Evolutionary conservation across 2,329 filamentous ascomycete genomes (phyloP), one percentile per base, ranked within the genome.

Genomic region (Colletotrichum aenigma): DNA sequence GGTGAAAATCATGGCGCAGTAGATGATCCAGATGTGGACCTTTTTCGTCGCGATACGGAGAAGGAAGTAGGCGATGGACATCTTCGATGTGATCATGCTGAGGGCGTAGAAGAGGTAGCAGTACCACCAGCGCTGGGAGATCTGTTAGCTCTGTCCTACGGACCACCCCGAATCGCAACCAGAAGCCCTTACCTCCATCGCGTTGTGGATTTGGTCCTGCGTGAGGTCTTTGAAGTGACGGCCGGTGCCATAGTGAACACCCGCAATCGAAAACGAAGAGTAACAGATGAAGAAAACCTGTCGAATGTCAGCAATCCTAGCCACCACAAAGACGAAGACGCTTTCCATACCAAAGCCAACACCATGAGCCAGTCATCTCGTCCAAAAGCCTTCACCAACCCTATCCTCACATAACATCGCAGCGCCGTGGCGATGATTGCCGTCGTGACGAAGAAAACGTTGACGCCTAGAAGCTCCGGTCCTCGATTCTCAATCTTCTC

Each of bases 1-100:
- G n/a, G 84, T 86, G 66, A 83, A 78, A 28, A 79, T 61, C 75
- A 85, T 82, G n/a, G 83, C 82, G 4, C 76, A 38, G 73, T 85
- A 84, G 15, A 88, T 82, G 73, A 86, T 84, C 79, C 79, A 81
- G 13, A 81, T 77, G 58, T 87, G 81, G 12, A 80, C 8, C 18
- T 79, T 80, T 16, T 80, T 79, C 72, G 83, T 80, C 8, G 85
- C 83, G 66, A 88, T 83, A 60, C 86, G 86, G 18, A 86, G 80
- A 24, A 88, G 81, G 68, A 87, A 86, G 71, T 80, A 83, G n/a
- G 83, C 84, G 76, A 88, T 87, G 34, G 86, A 87, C 18, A 86
- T 79, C 74, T 87, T 88, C 68, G 83, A 84, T 13, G 81, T 70
- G 21, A 85, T 81, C 83, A 85, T 85, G 24, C 81, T 78, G 34